A percentile compares a stretch with the other conserved stretches of the same genome.
Conservation (phyloP, 495 filamentous ascomycete genomes). For the Neurospora sublineolata region DNA sequence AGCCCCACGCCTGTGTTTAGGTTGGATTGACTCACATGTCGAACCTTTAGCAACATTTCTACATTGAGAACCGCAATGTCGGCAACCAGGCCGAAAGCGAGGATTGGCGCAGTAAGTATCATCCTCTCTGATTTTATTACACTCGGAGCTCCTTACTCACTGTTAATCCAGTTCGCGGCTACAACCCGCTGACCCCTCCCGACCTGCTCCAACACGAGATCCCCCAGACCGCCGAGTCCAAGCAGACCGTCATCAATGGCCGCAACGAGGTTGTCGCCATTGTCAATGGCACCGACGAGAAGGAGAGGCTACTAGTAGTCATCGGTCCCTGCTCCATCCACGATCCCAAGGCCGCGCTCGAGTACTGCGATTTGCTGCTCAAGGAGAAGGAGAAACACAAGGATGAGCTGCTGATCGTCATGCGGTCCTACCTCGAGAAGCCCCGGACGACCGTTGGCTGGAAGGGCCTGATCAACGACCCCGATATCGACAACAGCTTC, state of each 20-base stretch:
- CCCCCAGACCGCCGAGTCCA: conserved; percentile 62
- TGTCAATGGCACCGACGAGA: conserved; percentile 66
- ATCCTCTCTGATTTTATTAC: neutral
- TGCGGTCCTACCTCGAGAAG: conserved; percentile 98
- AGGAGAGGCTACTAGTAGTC: conserved; percentile 74
- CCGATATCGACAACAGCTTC: conserved; percentile 96
- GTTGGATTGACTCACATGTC: conserved; percentile 7
- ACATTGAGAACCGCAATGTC: conserved; percentile 79
- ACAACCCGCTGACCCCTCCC: conserved; percentile 89
- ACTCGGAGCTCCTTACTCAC: conserved; percentile 1
- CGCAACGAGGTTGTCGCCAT: conserved; percentile 74
- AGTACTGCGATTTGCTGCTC: conserved; percentile 81
- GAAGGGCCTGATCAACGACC: conserved; percentile 99
- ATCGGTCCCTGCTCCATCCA: conserved; percentile 97
- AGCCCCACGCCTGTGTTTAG: neutral
- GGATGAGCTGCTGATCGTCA: conserved; percentile 84
- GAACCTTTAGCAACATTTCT: conserved; percentile 39
- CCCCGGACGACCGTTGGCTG: conserved; percentile 96
- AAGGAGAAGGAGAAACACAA: conserved; percentile 80
- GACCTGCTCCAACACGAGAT: conserved; percentile 95
- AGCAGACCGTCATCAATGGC: conserved; percentile 64
- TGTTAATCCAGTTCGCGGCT: conserved; percentile 55
- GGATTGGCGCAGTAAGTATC: conserved; percentile 73
- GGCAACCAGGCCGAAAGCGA: conserved; percentile 72
- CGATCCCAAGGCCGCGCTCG: conserved; percentile 81